phyloP scores from a whole-genome alignment of 2,329 filamentous ascomycete species.

The Eutypella sp. region DNA sequence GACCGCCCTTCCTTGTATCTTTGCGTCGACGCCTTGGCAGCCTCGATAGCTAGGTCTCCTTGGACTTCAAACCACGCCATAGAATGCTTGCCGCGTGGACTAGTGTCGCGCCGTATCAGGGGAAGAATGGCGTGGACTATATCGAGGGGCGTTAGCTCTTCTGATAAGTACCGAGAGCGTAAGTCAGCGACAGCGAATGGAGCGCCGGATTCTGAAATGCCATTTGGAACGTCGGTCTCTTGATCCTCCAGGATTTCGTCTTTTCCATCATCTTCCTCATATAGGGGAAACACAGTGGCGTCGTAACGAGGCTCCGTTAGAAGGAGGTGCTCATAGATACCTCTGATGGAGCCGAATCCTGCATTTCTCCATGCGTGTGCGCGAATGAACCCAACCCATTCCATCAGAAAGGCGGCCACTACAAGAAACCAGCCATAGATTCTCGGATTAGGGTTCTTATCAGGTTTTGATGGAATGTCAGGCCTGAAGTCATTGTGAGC shows the following conservation, averaged over 20 bases:
- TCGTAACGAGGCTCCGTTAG: background rate
- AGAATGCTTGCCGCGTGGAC: conserved; percentile 34
- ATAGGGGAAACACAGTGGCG: background rate
- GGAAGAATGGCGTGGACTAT: conserved; percentile 41
- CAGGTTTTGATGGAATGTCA: background rate
- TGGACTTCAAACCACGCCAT: conserved; percentile 41
- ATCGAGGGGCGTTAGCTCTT: conserved; percentile 40
- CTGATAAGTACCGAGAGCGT: conserved; percentile 38
- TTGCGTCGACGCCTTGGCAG: conserved; percentile 39
- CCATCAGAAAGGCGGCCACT: background rate
- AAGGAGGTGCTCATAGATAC: background rate
- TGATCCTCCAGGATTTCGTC: background rate
- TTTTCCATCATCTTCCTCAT: background rate
- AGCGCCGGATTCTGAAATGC: background rate
- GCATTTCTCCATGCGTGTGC: background rate
- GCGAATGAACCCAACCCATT: background rate
- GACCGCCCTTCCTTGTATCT: conserved; percentile 50
- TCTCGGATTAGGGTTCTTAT: background rate
- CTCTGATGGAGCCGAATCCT: background rate
- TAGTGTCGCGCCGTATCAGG: conserved; percentile 36
- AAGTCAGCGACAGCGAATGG: conserved; percentile 34
- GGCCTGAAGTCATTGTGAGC: background rate
- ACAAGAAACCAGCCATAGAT: background rate
- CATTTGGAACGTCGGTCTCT: background rate
- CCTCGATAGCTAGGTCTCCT: conserved; percentile 34